Percentiles rank a stretch among this genome's conserved stretches.
Conservation (phyloP, 495 filamentous ascomycete species). For the Tuber microsphaerosporum region DNA sequence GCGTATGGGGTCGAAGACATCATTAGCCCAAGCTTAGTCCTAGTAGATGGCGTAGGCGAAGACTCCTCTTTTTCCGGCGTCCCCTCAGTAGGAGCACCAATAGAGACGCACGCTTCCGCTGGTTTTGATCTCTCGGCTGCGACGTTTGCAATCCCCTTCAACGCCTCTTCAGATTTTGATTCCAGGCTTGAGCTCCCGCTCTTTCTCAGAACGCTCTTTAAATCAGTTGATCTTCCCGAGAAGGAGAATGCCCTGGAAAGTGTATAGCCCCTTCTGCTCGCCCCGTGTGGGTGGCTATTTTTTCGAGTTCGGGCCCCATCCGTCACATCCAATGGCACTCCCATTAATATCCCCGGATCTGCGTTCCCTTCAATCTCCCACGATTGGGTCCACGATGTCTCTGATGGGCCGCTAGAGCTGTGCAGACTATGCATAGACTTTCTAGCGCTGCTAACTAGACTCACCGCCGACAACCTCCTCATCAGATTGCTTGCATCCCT, state of each 20-base stretch:
- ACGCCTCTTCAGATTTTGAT: neutral
- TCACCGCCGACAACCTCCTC: slow-evolving; percentile 31
- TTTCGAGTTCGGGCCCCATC: slow-evolving; percentile 8
- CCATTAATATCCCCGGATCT: slow-evolving; percentile 23
- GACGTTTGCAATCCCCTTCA: neutral
- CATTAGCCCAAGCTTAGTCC: neutral
- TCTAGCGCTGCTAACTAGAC: slow-evolving; percentile 31
- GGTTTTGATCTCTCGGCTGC: neutral
- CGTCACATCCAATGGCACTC: slow-evolving; percentile 8
- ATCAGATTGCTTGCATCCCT: slow-evolving; percentile 36
- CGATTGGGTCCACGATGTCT: slow-evolving; percentile 29
- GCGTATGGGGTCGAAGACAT: neutral
- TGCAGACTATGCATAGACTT: slow-evolving; percentile 36
- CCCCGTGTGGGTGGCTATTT: slow-evolving; percentile 3
- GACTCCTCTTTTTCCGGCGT: neutral
- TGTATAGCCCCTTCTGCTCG: slow-evolving; percentile 21
- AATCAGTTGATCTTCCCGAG: slow-evolving; percentile 9
- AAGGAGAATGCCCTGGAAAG: slow-evolving; percentile 29
- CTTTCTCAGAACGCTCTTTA: neutral
- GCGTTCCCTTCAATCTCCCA: slow-evolving; percentile 7
- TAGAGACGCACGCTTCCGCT: neutral
- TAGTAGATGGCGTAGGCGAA: neutral
- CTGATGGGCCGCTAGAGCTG: slow-evolving; percentile 31
- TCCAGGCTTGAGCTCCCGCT: neutral
- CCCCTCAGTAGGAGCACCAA: neutral